Conservation (phyloP, 2,329 filamentous ascomycete genomes). For the Balansia obtecta region DNA sequence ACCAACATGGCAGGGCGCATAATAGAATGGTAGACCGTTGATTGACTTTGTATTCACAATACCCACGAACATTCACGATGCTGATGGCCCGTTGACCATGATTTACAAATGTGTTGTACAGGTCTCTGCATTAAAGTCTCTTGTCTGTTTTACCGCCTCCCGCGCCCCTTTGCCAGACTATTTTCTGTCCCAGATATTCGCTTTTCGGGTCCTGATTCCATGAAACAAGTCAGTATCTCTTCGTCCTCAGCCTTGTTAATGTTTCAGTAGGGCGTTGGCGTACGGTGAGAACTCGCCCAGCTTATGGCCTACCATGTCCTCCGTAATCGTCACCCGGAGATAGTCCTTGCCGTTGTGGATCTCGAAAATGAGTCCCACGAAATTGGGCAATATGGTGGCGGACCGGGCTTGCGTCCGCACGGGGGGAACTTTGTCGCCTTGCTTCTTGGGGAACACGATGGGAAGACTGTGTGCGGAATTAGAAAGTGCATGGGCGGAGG, state of each 20-base stretch:
- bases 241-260: not conserved
- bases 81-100: not conserved
- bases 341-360: slow-evolving; percentile 88
- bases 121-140: not conserved
- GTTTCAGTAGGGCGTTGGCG: slow-evolving; percentile 23
- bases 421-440: slow-evolving; percentile 52
- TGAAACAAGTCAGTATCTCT: not conserved
- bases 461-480: slow-evolving; percentile 34
- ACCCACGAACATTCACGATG: not conserved
- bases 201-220: slow-evolving; percentile 39
- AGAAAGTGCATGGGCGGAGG: slow-evolving; percentile 5
- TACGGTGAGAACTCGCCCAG: slow-evolving; percentile 85
- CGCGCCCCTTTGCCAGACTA: slow-evolving; percentile 9
- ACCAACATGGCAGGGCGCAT: not conserved
- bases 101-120: not conserved
- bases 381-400: slow-evolving; percentile 84
- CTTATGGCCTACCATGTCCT: slow-evolving; percentile 95
- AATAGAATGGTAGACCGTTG: not conserved
- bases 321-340: slow-evolving; percentile 69
- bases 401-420: slow-evolving; percentile 80
- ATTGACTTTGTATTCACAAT: not conserved
- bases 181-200: slow-evolving; percentile 39
- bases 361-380: slow-evolving; percentile 80
- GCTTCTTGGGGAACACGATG: slow-evolving; percentile 46
- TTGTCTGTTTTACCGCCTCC: slow-evolving; percentile 9